Conservation (phyloP, 768 basidiomycete species). For the Suillus ampliporus region DNA sequence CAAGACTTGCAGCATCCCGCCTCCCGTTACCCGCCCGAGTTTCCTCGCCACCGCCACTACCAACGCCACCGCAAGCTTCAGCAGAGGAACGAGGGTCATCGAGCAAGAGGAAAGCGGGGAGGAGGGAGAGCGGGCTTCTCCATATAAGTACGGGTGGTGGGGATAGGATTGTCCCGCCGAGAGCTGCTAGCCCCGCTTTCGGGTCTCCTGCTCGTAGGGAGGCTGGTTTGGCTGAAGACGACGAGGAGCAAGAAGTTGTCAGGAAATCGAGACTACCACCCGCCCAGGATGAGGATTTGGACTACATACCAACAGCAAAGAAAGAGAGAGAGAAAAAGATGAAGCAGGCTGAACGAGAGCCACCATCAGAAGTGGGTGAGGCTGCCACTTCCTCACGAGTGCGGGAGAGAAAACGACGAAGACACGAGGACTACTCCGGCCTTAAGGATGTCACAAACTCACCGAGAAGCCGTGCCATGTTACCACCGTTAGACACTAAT, state of each 20-base stretch:
- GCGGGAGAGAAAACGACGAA: constrained; percentile 49
- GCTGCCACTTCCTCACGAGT: constrained; percentile 29
- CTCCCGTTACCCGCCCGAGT: constrained; percentile 52
- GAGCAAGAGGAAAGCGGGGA: constrained; percentile 29
- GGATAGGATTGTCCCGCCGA: constrained; percentile 49
- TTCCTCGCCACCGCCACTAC: constrained; percentile 44
- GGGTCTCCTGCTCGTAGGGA: constrained; percentile 63
- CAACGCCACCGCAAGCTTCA: constrained; percentile 38
- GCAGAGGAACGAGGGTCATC: constrained; percentile 42
- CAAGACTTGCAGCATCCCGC: constrained; percentile 54
- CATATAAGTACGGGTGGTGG: constrained; percentile 42
- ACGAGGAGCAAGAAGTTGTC: constrained; percentile 56
- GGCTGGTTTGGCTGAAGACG: constrained; percentile 60
- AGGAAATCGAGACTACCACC: constrained; percentile 18
- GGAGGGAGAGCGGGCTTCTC: constrained; percentile 60
- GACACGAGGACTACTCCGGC: constrained; percentile 41
- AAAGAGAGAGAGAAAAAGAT: constrained; percentile 49
- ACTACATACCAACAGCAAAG: constrained; percentile 34
- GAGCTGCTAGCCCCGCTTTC: constrained; percentile 71
- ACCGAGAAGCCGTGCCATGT: constrained; percentile 42
- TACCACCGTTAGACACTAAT: constrained; percentile 44
- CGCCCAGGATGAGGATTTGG: constrained; percentile 25
- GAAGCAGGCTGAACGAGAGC: constrained; percentile 26
- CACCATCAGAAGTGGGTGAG: constrained; percentile 28
- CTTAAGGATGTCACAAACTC: constrained; percentile 73